phyloP scores from a whole-genome alignment of 495 filamentous ascomycete genomes.

The Cercophora samala region DNA sequence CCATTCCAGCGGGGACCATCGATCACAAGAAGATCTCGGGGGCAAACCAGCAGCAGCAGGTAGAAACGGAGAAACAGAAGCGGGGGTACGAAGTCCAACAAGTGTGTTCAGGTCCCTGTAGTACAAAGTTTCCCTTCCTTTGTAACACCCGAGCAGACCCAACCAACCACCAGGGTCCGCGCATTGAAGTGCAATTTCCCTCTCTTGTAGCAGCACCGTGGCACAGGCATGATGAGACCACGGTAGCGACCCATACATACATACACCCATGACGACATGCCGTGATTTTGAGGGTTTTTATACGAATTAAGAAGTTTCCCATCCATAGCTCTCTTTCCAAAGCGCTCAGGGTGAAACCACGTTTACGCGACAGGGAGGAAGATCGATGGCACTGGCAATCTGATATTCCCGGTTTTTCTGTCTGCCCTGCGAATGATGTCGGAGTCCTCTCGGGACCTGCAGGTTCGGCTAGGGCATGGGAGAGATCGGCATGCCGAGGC shows the following conservation, averaged over 20 bases:
- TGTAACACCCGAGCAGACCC: constrained; percentile 5
- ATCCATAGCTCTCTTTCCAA: not conserved
- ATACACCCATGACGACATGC: not conserved
- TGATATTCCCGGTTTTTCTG: not conserved
- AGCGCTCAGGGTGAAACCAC: not conserved
- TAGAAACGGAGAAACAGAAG: not conserved
- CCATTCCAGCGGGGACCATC: constrained; percentile 3
- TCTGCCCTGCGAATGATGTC: not conserved
- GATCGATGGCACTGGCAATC: not conserved
- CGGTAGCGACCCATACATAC: not conserved
- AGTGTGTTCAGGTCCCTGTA: not conserved
- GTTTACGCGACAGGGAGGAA: not conserved
- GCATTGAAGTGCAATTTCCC: constrained; percentile 16
- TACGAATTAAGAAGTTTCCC: not conserved
- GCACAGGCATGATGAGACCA: not conserved
- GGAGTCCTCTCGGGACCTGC: not conserved
- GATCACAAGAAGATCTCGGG: constrained; percentile 16
- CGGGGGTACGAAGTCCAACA: not conserved
- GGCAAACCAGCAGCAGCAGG: not conserved
- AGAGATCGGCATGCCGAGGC: not conserved
- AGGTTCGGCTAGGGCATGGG: not conserved
- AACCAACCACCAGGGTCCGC: constrained; percentile 1
- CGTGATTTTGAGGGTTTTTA: not conserved
- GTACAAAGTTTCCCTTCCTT: not conserved
- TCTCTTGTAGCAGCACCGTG: constrained; percentile 1